Base-by-base conservation (phyloP, 2,329 filamentous ascomycete genomes). In the Colletotrichum cuscutae region DNA sequence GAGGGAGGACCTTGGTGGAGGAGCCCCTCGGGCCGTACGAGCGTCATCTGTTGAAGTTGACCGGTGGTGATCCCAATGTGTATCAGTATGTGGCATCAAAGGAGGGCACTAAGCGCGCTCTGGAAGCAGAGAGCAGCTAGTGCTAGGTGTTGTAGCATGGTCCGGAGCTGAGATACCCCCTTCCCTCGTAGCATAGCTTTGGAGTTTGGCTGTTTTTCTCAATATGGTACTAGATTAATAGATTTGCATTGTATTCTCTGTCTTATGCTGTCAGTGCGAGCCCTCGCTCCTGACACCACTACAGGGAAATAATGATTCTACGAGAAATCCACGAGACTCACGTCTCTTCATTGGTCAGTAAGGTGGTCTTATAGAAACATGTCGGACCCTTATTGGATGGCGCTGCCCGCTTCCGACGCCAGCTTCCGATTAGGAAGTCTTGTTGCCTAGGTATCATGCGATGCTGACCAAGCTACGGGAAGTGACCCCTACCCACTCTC, bases 21-120 rank as follows among this genome's bases (percentile, higher is more conserved):
- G 88, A 89, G 76, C 85, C 82, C 5, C 76, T 90, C 4, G 88
- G 88, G 0, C 87, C 86, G 1, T 89, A 86, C 77, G 88, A 90
- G 78, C 79, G 84, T 59, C 84, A 86, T 72, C 73, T 89, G 19
- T 76, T 90, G 15, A 78, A 82, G 54, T 69, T 89, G 75, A 81
- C 85, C 22, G 83, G 82, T 0, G 86, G 86, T 1, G 78, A 76
- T 15, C 83, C 85, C 4, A 85, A 86, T 57, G 82, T 87, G 4
- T 84, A 74, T 22, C 28, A 42, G 26, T 28, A 57, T 24, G 56
- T 49, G 42, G 15, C 19, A 19, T 49, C 42, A 19, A 49, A 49
- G 42, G 42, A 49, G 42, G 19, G 42, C 19, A 49, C 42, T 11
- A 49, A 49, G 42, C 42, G 19, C 42, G 42, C 42, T 49, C 42